A percentile compares a stretch with the other conserved stretches of the same genome.
phyloP scores from a whole-genome alignment of 2,329 filamentous ascomycete species.

The Bipolaris victoriae region DNA sequence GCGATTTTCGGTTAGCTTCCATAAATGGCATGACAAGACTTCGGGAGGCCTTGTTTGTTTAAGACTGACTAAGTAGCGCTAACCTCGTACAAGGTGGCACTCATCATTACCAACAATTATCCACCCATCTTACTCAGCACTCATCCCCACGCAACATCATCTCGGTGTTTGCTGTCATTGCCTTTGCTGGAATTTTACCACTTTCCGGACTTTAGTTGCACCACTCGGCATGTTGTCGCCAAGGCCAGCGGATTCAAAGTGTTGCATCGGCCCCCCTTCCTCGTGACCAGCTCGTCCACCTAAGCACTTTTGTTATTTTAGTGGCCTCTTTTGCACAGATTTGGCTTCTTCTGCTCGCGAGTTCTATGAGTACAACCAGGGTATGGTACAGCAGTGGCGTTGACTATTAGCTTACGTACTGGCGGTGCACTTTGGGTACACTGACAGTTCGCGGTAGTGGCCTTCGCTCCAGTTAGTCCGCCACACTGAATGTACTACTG shows the following conservation, averaged over 20 bases:
- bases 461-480: neutral
- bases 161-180: conserved; percentile 9
- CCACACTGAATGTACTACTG: neutral
- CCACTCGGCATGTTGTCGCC: conserved; percentile 1
- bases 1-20: neutral
- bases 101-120: conserved; percentile 25
- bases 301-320: neutral
- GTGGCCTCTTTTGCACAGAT: neutral
- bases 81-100: conserved; percentile 10
- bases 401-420: conserved; percentile 15
- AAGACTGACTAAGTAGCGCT: conserved; percentile 22
- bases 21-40: neutral
- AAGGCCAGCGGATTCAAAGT: conserved; percentile 7
- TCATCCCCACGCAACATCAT: conserved; percentile 11
- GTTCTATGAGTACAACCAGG: conserved; percentile 10
- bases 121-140: conserved; percentile 31
- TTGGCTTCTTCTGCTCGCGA: neutral
- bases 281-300: conserved; percentile 21
- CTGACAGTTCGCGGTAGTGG: conserved; percentile 9
- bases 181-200: conserved; percentile 5
- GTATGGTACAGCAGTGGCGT: conserved; percentile 21
- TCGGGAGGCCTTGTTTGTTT: neutral
- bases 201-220: conserved; percentile 1
- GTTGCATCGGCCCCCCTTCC: conserved; percentile 13
- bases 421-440: conserved; percentile 15